A percentile compares a stretch with the other conserved stretches of the same genome.
phyloP scores from a whole-genome alignment of 768 basidiomycete species.

The Kwoniella shandongensis region DNA sequence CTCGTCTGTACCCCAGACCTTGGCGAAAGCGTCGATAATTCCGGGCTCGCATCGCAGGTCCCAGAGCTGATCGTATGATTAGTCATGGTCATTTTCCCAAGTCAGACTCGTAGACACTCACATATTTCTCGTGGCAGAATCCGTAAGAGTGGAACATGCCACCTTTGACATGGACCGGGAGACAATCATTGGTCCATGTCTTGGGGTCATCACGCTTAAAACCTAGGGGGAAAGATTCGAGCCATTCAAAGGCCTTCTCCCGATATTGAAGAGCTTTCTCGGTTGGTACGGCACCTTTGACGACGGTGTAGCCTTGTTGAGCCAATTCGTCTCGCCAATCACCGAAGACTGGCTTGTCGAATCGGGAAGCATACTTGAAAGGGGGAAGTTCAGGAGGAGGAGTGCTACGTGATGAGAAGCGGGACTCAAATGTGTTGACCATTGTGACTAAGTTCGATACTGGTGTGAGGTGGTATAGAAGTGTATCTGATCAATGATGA shows the following conservation, averaged over 20 bases:
- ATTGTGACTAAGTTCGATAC: no score
- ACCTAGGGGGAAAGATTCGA: slow-evolving; percentile 45
- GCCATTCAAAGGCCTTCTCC: slow-evolving; percentile 38
- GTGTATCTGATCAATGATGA: no score
- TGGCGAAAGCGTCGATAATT: slow-evolving; percentile 41
- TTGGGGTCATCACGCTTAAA: slow-evolving; percentile 45
- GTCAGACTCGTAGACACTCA: not conserved
- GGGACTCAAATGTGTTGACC: no score
- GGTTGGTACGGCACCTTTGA: slow-evolving; percentile 28
- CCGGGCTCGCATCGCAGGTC: slow-evolving; percentile 39
- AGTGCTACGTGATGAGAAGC: not conserved
- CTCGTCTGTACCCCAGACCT: slow-evolving; percentile 46
- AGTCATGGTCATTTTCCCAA: no score
- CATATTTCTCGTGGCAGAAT: slow-evolving; percentile 17
- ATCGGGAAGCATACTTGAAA: slow-evolving; percentile 17
- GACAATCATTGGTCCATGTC: slow-evolving; percentile 42
- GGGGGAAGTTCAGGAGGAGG: slow-evolving; percentile 11
- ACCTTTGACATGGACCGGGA: slow-evolving; percentile 36
- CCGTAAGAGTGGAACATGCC: slow-evolving; percentile 40
- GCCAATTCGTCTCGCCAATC: slow-evolving; percentile 33
- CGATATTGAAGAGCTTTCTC: slow-evolving; percentile 34
- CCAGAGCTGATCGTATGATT: slow-evolving; percentile 29
- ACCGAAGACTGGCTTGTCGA: slow-evolving; percentile 17
- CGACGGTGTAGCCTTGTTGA: slow-evolving; percentile 27
- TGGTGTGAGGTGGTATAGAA: no score